Evolutionary conservation across 78 protist genomes (phyloP), one percentile per base, ranked within the genome.

Genomic region (Dictyostelium brefeldianum): DNA sequence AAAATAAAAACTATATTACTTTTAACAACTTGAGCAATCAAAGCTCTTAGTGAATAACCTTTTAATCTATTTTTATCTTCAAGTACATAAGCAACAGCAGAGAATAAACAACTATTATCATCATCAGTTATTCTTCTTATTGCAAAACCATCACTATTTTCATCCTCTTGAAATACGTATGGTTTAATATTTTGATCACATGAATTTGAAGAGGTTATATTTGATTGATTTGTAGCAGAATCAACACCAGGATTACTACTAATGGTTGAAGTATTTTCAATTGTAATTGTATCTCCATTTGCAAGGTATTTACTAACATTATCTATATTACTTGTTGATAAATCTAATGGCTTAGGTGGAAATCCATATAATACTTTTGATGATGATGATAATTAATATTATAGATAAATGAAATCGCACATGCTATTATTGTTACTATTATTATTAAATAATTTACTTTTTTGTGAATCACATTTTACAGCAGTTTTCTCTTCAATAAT

Each of bases 91-190:
- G 93, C 93, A 46, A 87, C 84, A 10, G 93, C 83, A 87, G 83
- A 75, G 56, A 87, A 87, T 36, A 87, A 9, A 77, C 93, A 87
- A 78, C 93, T 87, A 70, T 87, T 87, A 36, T 87, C 93, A 87
- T 87, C 70, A 6, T 87, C 93, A 11, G 93, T 87, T 20, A 41
- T 31, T 74, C 93, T 74, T 77, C 93, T 74, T 15, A 46, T 31
- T 20, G 73, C 80, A 51, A 48, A 78, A 18, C 93, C 93, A 47
- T 51, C 84, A 54, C 18, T 31, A 0, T 48, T 64, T 31, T 67
- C 75, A 4, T 67, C 75, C 4, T 67, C 75, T 62, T 62, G 70
- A 14, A 47, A 67, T 15, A 67, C 15, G 11, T 31, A 67, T 31
- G 75, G 75, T 22, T 46, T 48, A 41, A 25, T 75, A 50, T 48